Conservation (phyloP, 768 basidiomycete genomes). For the Chalciporus piperatus region DNA sequence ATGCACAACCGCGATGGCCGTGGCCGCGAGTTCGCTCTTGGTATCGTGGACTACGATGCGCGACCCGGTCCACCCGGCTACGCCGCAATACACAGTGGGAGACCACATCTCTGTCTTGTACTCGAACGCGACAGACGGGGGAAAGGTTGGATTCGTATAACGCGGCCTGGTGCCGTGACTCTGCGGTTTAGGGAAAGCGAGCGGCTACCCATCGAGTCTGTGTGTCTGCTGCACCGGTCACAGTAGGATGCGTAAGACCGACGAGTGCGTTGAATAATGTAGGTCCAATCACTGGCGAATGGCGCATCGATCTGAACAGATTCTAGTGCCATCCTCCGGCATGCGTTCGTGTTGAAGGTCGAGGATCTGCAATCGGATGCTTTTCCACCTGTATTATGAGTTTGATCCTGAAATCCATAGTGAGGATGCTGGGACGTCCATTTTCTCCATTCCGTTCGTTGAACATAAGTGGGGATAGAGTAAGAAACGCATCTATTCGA, state of each 20-base stretch:
- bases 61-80: slow-evolving; percentile 21
- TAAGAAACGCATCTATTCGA: too few species aligned
- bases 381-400: too few species aligned
- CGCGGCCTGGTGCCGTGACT: slow-evolving; percentile 18
- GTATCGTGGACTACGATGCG: slow-evolving; percentile 22
- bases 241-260: not conserved
- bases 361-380: too few species aligned
- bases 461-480: too few species aligned
- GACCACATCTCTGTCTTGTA: slow-evolving; percentile 21
- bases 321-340: too few species aligned
- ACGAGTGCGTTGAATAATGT: not conserved
- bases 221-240: slow-evolving; percentile 22
- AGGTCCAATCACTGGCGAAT: not conserved
- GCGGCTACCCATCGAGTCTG: slow-evolving; percentile 16
- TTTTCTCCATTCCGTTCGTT: too few species aligned
- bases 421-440: too few species aligned
- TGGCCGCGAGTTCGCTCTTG: slow-evolving; percentile 18
- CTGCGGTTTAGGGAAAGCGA: slow-evolving; percentile 25
- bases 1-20: slow-evolving; percentile 4
- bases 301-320: too few species aligned
- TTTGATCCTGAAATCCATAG: too few species aligned
- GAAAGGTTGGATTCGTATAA: slow-evolving; percentile 20
- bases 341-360: too few species aligned
- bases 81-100: slow-evolving; percentile 17
- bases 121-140: slow-evolving; percentile 21